phyloP scores from a whole-genome alignment of 163 green algal species.

The Scenedesmus sp. region DNA sequence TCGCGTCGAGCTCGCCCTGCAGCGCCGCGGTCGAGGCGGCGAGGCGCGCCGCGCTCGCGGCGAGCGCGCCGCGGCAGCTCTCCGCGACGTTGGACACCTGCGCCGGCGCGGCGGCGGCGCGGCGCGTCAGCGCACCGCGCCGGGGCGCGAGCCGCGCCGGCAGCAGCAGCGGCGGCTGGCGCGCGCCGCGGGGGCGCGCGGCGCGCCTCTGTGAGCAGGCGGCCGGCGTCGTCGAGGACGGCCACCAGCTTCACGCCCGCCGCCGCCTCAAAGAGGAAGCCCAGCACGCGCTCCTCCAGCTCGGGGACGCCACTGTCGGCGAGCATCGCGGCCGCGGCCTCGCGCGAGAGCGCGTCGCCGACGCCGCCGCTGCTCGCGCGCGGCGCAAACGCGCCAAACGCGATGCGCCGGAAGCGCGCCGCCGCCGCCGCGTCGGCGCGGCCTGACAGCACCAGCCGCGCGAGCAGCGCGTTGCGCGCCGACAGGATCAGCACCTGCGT shows the following conservation, averaged over 20 bases:
- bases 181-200: too few species aligned
- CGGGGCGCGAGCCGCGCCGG: too few species aligned
- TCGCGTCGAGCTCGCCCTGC: slow-evolving; percentile 54
- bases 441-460: slow-evolving; percentile 68
- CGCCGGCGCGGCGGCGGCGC: too few species aligned
- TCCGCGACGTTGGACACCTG: slow-evolving; percentile 71
- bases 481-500: slow-evolving; percentile 79
- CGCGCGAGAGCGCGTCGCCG: slow-evolving; percentile 15
- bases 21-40: slow-evolving; percentile 42
- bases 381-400: slow-evolving; percentile 64
- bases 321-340: slow-evolving; percentile 62
- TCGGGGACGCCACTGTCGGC: slow-evolving; percentile 67
- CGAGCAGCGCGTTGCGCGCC: slow-evolving; percentile 72
- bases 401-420: slow-evolving; percentile 61
- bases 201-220: slow-evolving; percentile 58
- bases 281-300: slow-evolving; percentile 74
- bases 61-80: slow-evolving; percentile 55
- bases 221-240: slow-evolving; percentile 66
- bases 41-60: slow-evolving; percentile 33
- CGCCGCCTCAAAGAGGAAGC: slow-evolving; percentile 68
- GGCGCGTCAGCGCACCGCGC: too few species aligned
- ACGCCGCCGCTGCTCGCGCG: background rate
- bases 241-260: slow-evolving; percentile 71
- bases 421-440: slow-evolving; percentile 47
- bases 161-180: background rate